A percentile compares a stretch with the other conserved stretches of the same genome.
Evolutionary conservation across 441 rosid species (phyloP).

Genomic region (Populus trichocarpa): DNA sequence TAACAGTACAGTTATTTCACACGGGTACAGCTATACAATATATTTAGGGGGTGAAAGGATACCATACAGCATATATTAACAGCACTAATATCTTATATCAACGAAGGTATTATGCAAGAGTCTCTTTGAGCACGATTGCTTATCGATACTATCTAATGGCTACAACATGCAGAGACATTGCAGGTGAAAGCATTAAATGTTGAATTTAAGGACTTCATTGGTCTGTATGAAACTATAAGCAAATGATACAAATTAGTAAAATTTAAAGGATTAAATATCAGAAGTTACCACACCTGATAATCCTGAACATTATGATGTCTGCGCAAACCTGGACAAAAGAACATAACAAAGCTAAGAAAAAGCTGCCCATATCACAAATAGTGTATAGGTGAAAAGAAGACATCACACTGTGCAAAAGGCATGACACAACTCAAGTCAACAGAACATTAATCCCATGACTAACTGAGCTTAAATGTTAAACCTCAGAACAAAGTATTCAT

Average conservation of each 20-base stretch:
- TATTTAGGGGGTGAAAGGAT: not conserved
- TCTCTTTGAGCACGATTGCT: not conserved
- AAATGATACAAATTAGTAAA: not conserved
- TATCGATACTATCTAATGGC: not conserved
- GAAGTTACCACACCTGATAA: conserved; percentile 43
- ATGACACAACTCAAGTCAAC: not conserved
- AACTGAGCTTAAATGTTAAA: not conserved
- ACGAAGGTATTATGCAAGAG: not conserved
- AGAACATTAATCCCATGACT: not conserved
- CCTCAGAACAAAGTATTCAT: not conserved
- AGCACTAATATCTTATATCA: not conserved
- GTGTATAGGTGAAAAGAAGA: not conserved
- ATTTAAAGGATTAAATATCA: not conserved
- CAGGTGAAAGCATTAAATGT: not conserved
- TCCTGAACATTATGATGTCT: conserved; percentile 51
- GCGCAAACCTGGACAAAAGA: conserved; percentile 44
- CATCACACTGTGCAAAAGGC: not conserved
- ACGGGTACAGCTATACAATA: not conserved
- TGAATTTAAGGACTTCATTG: not conserved
- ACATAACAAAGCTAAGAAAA: not conserved
- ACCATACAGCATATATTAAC: not conserved
- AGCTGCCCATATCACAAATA: not conserved
- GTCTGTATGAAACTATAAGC: not conserved
- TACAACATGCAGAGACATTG: not conserved
- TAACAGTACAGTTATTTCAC: not conserved